Evolutionary conservation across 108 stramenopile genomes (phyloP).

Genomic region (Parmales sp.): DNA sequence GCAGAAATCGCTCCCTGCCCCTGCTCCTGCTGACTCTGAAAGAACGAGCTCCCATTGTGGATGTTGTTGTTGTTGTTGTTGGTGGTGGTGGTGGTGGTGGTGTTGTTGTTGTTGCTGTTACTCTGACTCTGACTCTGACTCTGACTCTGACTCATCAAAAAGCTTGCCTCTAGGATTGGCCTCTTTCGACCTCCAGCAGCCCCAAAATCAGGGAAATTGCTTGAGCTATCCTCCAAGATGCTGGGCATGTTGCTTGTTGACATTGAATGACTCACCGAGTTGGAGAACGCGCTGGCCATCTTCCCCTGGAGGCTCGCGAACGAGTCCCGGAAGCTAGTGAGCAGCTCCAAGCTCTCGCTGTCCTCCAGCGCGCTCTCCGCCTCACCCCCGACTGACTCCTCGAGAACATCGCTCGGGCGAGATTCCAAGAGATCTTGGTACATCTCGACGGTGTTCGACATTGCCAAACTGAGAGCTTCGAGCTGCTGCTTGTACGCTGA

Average conservation of each 20-base stretch:
- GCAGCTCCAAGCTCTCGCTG: background rate
- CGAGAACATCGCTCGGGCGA: background rate
- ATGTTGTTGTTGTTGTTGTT: too few relatives aligned
- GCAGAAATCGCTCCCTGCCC: too few relatives aligned
- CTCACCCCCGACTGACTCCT: background rate
- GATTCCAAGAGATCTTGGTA: conserved; percentile 6
- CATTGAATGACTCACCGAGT: background rate
- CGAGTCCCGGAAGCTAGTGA: conserved; percentile 3
- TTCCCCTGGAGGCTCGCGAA: conserved; percentile 7
- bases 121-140: too few relatives aligned
- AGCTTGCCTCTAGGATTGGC: too few relatives aligned
- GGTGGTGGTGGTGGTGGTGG: too few relatives aligned
- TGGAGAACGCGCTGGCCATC: background rate
- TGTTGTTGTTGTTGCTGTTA: too few relatives aligned
- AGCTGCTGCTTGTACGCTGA: background rate
- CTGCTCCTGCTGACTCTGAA: too few relatives aligned
- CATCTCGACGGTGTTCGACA: background rate
- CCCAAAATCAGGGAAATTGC: too few relatives aligned
- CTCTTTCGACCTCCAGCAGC: too few relatives aligned
- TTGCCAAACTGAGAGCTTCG: background rate
- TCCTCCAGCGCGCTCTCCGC: background rate
- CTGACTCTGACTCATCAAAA: too few relatives aligned
- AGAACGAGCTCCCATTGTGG: too few relatives aligned
- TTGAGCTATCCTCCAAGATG: conserved; percentile 7
- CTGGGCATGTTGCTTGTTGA: background rate